Evolutionary conservation across 176 grass and related monocot species (phyloP).

Genomic region (Canna indica): DNA sequence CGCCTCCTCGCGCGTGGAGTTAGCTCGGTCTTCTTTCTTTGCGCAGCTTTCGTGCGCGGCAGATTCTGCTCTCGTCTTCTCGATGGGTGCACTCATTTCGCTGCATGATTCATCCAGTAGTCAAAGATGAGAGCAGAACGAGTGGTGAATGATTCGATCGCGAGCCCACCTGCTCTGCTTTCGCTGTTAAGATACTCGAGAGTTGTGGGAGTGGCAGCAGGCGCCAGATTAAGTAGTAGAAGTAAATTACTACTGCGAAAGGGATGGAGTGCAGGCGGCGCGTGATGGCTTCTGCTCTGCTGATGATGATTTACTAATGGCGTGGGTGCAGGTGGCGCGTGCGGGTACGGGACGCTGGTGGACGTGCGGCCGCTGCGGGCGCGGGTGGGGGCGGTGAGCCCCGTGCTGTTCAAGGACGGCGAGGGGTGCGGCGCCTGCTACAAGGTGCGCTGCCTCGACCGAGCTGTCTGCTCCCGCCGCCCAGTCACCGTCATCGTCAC

Average conservation of each 20-base stretch:
- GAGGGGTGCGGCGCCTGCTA: constrained; percentile 98
- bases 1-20: no score
- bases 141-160: no score
- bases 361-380: constrained; percentile 83
- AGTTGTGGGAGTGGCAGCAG: background rate
- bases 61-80: no score
- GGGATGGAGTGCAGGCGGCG: background rate
- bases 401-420: constrained; percentile 81
- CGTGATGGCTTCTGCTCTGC: background rate
- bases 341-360: constrained; percentile 90
- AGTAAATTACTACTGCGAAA: no score
- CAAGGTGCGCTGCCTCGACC: constrained; percentile 90
- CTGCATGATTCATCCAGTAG: background rate
- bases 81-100: no score
- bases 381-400: constrained; percentile 87
- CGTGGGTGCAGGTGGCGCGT: constrained; percentile 57
- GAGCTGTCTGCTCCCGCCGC: constrained; percentile 66
- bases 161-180: no score
- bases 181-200: background rate
- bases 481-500: constrained; percentile 91
- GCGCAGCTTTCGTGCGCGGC: no score
- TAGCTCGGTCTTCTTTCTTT: no score
- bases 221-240: no score
- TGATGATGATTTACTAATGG: background rate
- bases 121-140: no score